A percentile compares a stretch with the other conserved stretches of the same genome.
Conservation (phyloP, 148 eudicot species). For the Pouteria glomerata region DNA sequence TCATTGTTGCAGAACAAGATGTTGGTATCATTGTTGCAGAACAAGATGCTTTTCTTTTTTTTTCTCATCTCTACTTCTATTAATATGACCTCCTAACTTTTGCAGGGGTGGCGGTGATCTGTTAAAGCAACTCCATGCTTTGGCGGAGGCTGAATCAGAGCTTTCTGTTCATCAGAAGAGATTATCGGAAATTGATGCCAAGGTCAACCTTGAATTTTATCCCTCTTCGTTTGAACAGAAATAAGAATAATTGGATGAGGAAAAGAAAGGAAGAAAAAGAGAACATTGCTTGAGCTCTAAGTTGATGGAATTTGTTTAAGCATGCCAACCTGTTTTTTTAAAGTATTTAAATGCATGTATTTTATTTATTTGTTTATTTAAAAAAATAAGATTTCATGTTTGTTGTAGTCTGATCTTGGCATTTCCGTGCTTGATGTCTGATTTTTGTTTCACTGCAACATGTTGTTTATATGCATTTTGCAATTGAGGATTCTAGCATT, state of each 20-base stretch:
- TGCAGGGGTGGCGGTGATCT: conserved; percentile 97
- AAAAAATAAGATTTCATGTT: too few species aligned
- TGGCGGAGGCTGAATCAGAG: conserved; percentile 75
- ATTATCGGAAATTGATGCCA: conserved; percentile 73
- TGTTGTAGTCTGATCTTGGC: too few species aligned
- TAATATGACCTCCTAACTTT: conserved; percentile 13
- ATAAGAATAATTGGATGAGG: background rate
- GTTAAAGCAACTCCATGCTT: conserved; percentile 70
- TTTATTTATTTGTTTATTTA: too few species aligned
- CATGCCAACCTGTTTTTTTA: too few species aligned
- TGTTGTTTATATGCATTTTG: too few species aligned
- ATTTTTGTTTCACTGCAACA: too few species aligned
- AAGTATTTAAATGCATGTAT: too few species aligned
- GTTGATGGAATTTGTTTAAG: too few species aligned
- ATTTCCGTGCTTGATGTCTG: too few species aligned
- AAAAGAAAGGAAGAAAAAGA: background rate
- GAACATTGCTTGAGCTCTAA: background rate
- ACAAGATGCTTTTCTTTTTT: background rate
- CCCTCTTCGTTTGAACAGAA: background rate
- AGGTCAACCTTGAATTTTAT: conserved; percentile 42
- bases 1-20: too few species aligned
- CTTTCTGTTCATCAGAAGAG: conserved; percentile 70
- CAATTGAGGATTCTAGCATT: too few species aligned
- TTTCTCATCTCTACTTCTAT: background rate
- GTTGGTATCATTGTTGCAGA: background rate